These are phyloP conservation scores for Passiflora organensis DNA, from an alignment of 345 rosid genomes.

Conservation along the genomic window DNA sequence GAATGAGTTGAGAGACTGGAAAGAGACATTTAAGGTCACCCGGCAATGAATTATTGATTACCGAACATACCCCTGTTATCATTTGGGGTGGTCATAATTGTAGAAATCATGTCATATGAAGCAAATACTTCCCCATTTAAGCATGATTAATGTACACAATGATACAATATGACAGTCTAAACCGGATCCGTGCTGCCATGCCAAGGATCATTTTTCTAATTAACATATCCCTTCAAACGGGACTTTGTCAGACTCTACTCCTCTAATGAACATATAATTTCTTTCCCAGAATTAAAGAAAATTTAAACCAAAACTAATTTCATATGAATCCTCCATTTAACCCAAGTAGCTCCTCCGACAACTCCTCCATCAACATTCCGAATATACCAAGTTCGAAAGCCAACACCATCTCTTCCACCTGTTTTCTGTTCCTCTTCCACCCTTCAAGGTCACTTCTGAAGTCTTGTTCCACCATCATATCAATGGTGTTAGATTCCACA, in stretches of 20 bases:
- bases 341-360: slow-evolving; percentile 34
- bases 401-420: slow-evolving; percentile 36
- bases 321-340: slow-evolving; percentile 8
- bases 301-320: slow-evolving; percentile 4
- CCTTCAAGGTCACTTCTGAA: slow-evolving; percentile 39
- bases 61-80: too few relatives aligned
- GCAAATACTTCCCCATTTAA: too few relatives aligned
- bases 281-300: background rate
- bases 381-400: slow-evolving; percentile 54
- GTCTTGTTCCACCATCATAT: slow-evolving; percentile 84
- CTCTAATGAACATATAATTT: slow-evolving; percentile 7
- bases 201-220: background rate
- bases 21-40: too few relatives aligned
- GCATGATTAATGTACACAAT: too few relatives aligned
- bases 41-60: too few relatives aligned
- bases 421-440: slow-evolving; percentile 39
- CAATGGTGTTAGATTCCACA: slow-evolving; percentile 74
- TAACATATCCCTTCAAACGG: background rate
- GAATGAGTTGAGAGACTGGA: too few relatives aligned
- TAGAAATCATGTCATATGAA: too few relatives aligned
- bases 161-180: too few relatives aligned
- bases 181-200: too few relatives aligned
- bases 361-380: slow-evolving; percentile 48
- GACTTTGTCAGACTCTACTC: slow-evolving; percentile 21
- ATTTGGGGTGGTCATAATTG: too few relatives aligned